These are phyloP conservation scores for Polymyxa betae DNA, from an alignment of 208 protist species.

Conservation along the genomic window DNA sequence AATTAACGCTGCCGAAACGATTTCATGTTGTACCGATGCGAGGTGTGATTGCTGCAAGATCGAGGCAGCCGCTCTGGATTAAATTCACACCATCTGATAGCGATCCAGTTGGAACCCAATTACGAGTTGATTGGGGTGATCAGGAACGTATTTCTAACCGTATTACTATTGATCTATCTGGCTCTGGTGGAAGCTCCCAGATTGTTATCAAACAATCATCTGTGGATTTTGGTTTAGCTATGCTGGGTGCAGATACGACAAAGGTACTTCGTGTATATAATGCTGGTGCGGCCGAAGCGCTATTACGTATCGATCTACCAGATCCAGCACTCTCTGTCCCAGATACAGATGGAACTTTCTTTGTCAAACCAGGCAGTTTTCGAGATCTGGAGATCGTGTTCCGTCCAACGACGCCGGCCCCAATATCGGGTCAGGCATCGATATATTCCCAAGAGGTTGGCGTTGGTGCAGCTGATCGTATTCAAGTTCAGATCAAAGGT, in stretches of 20 bases:
- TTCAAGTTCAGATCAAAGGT: not conserved
- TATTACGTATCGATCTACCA: constrained; percentile 1
- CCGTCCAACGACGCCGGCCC: not conserved
- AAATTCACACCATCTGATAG: not conserved
- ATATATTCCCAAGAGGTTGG: not conserved
- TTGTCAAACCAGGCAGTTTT: not conserved
- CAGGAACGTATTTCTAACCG: not conserved
- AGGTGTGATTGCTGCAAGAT: not conserved
- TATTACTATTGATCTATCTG: not conserved
- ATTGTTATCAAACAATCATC: constrained; percentile 4
- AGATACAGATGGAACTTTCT: not conserved
- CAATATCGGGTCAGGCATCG: not conserved
- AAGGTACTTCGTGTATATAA: not conserved
- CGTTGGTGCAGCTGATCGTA: not conserved
- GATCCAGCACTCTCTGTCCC: not conserved
- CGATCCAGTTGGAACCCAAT: not conserved
- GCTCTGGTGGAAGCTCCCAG: not conserved
- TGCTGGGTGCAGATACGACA: not conserved
- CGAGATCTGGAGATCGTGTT: constrained; percentile 15
- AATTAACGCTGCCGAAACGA: not conserved
- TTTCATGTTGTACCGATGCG: constrained; percentile 29
- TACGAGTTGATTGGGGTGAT: constrained; percentile 39
- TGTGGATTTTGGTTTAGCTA: constrained; percentile 21
- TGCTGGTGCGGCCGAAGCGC: constrained; percentile 13
- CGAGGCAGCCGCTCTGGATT: constrained; percentile 21